Base-by-base conservation (phyloP, 2,329 filamentous ascomycete species). In the Davidsoniella neocaledoniae region DNA sequence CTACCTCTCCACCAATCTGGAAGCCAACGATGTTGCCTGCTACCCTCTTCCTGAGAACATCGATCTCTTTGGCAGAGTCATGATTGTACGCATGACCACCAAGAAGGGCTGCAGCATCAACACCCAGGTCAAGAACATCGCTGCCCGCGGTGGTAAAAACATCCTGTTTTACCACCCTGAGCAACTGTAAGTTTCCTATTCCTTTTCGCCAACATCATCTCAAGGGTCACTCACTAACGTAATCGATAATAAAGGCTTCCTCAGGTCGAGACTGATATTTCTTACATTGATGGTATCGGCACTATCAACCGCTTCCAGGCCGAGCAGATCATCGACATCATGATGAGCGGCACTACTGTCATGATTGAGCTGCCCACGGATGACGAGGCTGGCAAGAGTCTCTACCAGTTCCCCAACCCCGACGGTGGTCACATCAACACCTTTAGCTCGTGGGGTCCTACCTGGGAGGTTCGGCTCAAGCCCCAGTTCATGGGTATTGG, bases 381-480 rank as follows among this genome's bases (percentile, higher is more conserved):
- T 14, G 23, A 29, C n/a, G 19, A 60, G 5, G 62, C 23, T 56
- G 58, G 48, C 59, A 62, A 29, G 57, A 70, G 17, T 53, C 55
- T 40, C 55, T 61, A 45, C 51, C 55, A 36, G 36, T 50, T 45
- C 14, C 37, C 41, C 45, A 74, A 70, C 59, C 58, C 56, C 2
- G 44, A 55, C 3, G 68, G 67, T 1, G 73, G 71, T 1, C 67
- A 64, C 50, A 56, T 68, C 33, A 51, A 46, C 21, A 9, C 33
- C 3, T 53, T 53, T 36, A 54, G 46, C 2, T 43, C 45, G 7
- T 56, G 55, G 55, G 57, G 56, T 21, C 55, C 55, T 2, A 56
- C 54, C 2, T 55, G 42, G 39, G 54, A 56, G 4, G 47, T 54
- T 10, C 46, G 51, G 3, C 45, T 56, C 14, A 56, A 56, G 46